Conservation (phyloP, 2,329 filamentous ascomycete species). For the Pseudopyrenochaeta lycopersici region DNA sequence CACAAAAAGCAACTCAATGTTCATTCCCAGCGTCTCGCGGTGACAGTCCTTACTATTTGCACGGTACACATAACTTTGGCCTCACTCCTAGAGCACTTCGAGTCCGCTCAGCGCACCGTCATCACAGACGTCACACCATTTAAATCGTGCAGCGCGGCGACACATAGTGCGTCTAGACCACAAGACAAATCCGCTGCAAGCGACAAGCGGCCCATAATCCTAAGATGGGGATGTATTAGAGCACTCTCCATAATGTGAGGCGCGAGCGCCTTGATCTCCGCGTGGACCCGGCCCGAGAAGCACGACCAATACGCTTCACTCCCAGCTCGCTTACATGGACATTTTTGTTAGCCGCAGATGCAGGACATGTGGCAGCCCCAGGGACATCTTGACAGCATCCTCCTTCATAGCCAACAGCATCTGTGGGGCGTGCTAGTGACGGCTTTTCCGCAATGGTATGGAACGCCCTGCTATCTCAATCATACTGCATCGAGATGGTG, state of each 20-base stretch:
- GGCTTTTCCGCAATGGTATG: slow-evolving; percentile 43
- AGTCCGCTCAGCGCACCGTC: slow-evolving; percentile 3
- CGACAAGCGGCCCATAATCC: slow-evolving; percentile 28
- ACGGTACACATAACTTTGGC: slow-evolving; percentile 20
- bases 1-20: slow-evolving; percentile 21
- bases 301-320: slow-evolving; percentile 40
- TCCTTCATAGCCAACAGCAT: slow-evolving; percentile 47
- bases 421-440: slow-evolving; percentile 44
- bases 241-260: slow-evolving; percentile 37
- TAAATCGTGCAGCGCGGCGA: slow-evolving; percentile 35
- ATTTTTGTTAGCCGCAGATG: slow-evolving; percentile 48
- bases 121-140: slow-evolving; percentile 31
- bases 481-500: slow-evolving; percentile 35
- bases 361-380: slow-evolving; percentile 52
- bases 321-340: slow-evolving; percentile 36
- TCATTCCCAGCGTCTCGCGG: slow-evolving; percentile 10
- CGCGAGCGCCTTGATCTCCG: slow-evolving; percentile 32
- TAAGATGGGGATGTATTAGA: slow-evolving; percentile 21
- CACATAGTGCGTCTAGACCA: slow-evolving; percentile 36
- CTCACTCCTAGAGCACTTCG: slow-evolving; percentile 11
- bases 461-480: slow-evolving; percentile 37
- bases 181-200: slow-evolving; percentile 32
- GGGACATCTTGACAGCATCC: slow-evolving; percentile 42
- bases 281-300: slow-evolving; percentile 40
- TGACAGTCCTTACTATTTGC: slow-evolving; percentile 5